Evolutionary conservation across 2,329 filamentous ascomycete species (phyloP).

Genomic region (Penicillium sp.): DNA sequence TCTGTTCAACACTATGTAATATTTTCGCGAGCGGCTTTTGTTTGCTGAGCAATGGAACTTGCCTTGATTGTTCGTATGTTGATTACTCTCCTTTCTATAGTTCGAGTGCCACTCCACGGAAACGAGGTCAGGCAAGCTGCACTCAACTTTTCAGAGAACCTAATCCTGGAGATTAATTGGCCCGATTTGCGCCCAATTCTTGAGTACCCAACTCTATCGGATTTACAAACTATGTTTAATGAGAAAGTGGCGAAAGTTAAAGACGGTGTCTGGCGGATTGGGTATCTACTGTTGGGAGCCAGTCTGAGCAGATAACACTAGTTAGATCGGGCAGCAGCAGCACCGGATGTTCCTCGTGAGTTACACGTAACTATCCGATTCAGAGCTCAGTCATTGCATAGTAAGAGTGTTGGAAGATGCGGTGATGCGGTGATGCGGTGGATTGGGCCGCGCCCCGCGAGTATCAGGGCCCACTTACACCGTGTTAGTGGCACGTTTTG

Average conservation of each 20-base stretch:
- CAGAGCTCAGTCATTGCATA: conserved; percentile 52
- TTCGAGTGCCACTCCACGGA: conserved; percentile 52
- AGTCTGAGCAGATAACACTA: conserved; percentile 63
- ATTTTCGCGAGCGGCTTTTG: too few relatives aligned
- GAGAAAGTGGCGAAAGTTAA: conserved; percentile 51
- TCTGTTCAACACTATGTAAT: too few relatives aligned
- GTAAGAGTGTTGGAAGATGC: conserved; percentile 46
- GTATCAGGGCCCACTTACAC: background rate
- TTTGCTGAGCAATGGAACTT: conserved; percentile 59
- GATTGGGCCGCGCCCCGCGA: background rate
- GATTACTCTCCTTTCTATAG: too few relatives aligned
- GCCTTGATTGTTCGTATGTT: too few relatives aligned
- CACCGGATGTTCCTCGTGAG: conserved; percentile 58
- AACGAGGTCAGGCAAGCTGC: too few relatives aligned
- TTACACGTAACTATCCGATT: conserved; percentile 47
- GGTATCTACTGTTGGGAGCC: conserved; percentile 72
- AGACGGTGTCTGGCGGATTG: conserved; percentile 47
- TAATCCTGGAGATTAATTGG: conserved; percentile 50
- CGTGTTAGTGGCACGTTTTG: background rate
- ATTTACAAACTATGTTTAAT: too few relatives aligned
- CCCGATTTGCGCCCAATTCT: conserved; percentile 56
- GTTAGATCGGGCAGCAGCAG: conserved; percentile 60
- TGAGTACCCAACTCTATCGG: too few relatives aligned
- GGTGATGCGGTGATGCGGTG: background rate
- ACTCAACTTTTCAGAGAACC: too few relatives aligned